Base-by-base conservation (phyloP, 176 grass and related monocot species). In the Zea mays region DNA sequence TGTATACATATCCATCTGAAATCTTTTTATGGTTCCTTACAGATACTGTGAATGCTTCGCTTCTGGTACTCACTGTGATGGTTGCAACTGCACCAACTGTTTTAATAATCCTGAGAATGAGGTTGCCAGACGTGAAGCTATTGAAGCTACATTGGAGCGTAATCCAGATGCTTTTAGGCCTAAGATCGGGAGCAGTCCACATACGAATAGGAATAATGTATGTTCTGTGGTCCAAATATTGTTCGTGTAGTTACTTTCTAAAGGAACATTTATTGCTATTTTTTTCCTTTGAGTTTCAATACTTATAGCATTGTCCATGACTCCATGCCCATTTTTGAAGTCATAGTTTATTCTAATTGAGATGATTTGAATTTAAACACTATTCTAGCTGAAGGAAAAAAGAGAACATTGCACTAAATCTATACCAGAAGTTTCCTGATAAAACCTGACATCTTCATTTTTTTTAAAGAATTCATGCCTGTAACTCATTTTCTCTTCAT, bases 21-120 rank as follows among this genome's bases (percentile, higher is more conserved):
- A 54, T 21, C 5, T 36, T 58, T 45, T 59, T 71, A 50, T 81
- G 77, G 10, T 68, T 81, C 49, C 65, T 41, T 74, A 50, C 80
- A 99, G 96, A 81, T 99, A 99, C 68, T 99, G 96, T 75, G 96
- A 99, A 72, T 99, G 96, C 39, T 99, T 99, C 71, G 92, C 96
- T 76, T 90, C 87, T 85, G 92, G 92, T 56, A 54, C 83, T 84
- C 90, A 90, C 65, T 99, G 92, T n/a, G 92, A 99, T 75, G 96
- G 96, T 56, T 99, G 96, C 83, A 99, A 99, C 71, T 99, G 96
- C 77, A 67, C 62, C 58, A 95, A 95, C 78, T 99, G 96, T 72
- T 99, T 82, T 57, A 99, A 99, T 74, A 95, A 95, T 87, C 78
- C 88, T 72, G 88, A 95, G 62, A 95, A 95, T 85, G 96, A 99